Evolutionary conservation across 148 eudicot species (phyloP), one percentile per base, ranked within the genome.

Genomic region (Amaranthus palmeri): DNA sequence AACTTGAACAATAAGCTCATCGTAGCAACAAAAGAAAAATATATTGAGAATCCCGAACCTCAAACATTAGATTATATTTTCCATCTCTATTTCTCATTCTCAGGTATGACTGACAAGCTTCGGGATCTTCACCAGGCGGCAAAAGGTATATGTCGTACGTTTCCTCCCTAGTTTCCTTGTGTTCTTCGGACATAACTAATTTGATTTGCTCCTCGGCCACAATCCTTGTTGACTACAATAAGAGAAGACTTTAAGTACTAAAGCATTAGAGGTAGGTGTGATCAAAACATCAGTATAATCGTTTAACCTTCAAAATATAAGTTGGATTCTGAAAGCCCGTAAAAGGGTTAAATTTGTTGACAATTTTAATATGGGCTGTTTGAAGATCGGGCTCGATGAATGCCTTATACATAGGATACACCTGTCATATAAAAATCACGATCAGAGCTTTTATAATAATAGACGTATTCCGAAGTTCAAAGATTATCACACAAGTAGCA

Each of bases 71-170:
- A 81, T 84, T 93, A 84, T 93, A 93, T 61, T 93, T 91, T 17
- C 98, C 98, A 85, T 89, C 97, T 80, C 86, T 85, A 81, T 93
- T 93, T 85, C 98, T 87, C 98, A 93, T 91, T 83, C 98, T 89
- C 71, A 93, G 84, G 82, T 93, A 89, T 40, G 98, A 93, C 77
- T 93, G 98, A 76, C 98, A 93, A 50, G 89, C 96, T 86, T 93
- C 96, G 69, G 98, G 97, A 82, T 93, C 98, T 84, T 93, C 93
- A 72, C 97, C 96, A 5, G 98, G 98, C 10, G 98, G 98, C 67
- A 91, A 85, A 72, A 93, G 98, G 83, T 87, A 93, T 67, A 93
- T 93, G 78, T 93, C 97, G 78, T 91, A 93, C 15, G 97, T 91
- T 83, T 93, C 96, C 82, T 93, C 98, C 46, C 72, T 88, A 69